Conservation (phyloP, 2,329 filamentous ascomycete genomes). For the Lasiodiplodia hormozganensis region DNA sequence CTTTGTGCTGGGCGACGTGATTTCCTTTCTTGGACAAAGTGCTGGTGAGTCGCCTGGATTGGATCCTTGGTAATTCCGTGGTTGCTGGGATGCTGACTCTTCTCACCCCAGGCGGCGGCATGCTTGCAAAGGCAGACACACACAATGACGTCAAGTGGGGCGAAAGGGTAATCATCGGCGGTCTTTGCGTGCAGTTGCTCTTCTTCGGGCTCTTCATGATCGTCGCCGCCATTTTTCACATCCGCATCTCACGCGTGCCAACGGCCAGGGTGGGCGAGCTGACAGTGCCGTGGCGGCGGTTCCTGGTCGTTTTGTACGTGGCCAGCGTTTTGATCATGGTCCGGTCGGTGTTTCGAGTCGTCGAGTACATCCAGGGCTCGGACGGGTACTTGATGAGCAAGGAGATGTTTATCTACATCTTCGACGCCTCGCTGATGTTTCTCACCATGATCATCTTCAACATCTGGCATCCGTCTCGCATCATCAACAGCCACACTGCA, state of each 20-base stretch:
- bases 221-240: constrained; percentile 39
- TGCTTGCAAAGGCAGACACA: background rate
- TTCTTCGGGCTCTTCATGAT: constrained; percentile 60
- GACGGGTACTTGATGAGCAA: constrained; percentile 53
- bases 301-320: constrained; percentile 53
- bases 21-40: constrained; percentile 52
- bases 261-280: constrained; percentile 26
- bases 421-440: constrained; percentile 56
- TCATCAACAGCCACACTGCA: constrained; percentile 22
- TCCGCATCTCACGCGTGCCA: constrained; percentile 34
- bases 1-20: constrained; percentile 51
- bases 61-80: background rate
- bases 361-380: constrained; percentile 57
- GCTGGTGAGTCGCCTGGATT: background rate
- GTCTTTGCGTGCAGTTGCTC: constrained; percentile 58
- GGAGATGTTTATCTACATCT: constrained; percentile 56
- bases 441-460: constrained; percentile 51
- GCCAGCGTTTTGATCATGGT: constrained; percentile 57
- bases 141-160: constrained; percentile 35
- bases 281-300: constrained; percentile 36
- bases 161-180: constrained; percentile 55
- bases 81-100: background rate
- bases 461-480: constrained; percentile 46
- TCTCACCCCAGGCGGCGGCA: constrained; percentile 10
- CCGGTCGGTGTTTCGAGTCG: constrained; percentile 56